A percentile compares a stretch with the other conserved stretches of the same genome.
phyloP scores from a whole-genome alignment of 371 early-diverging fungal species.

The Thermomucor indicae-seudaticae region DNA sequence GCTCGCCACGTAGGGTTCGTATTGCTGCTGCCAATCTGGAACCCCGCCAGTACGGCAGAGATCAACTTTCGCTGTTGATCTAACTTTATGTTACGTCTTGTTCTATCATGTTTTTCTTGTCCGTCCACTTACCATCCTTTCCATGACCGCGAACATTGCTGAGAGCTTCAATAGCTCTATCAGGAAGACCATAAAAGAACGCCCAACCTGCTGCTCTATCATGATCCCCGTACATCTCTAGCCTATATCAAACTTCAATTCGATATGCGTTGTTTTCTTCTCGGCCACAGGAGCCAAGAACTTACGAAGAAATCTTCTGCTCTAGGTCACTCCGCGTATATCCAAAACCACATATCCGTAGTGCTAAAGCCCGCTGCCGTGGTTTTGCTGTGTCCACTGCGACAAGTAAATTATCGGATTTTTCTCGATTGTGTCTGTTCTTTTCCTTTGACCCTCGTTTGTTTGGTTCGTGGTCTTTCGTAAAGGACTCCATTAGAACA shows the following conservation, averaged over 20 bases:
- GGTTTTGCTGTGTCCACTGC: slow-evolving; percentile 51
- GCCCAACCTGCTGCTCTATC: slow-evolving; percentile 87
- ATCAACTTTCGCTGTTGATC: slow-evolving; percentile 77
- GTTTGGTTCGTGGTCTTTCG: neutral
- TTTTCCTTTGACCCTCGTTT: neutral
- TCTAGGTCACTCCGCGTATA: slow-evolving; percentile 62
- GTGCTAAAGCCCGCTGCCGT: slow-evolving; percentile 61
- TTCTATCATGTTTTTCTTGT: neutral
- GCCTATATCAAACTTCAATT: slow-evolving; percentile 10
- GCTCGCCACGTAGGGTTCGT: slow-evolving; percentile 54
- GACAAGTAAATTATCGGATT: slow-evolving; percentile 1
- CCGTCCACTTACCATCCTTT: slow-evolving; percentile 43
- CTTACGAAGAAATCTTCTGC: slow-evolving; percentile 53
- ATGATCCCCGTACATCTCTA: slow-evolving; percentile 66
- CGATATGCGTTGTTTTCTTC: too few relatives aligned
- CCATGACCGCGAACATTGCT: slow-evolving; percentile 29
- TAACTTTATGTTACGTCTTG: slow-evolving; percentile 9
- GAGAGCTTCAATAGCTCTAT: slow-evolving; percentile 72
- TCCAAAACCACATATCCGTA: slow-evolving; percentile 75
- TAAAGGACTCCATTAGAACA: too few relatives aligned
- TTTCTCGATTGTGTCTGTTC: neutral
- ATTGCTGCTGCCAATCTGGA: slow-evolving; percentile 26
- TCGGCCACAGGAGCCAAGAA: too few relatives aligned
- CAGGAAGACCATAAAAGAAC: slow-evolving; percentile 74
- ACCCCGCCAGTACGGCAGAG: slow-evolving; percentile 73